Evolutionary conservation across 148 eudicot species (phyloP), one percentile per base, ranked within the genome.

Genomic region (Arctostaphylos glauca): DNA sequence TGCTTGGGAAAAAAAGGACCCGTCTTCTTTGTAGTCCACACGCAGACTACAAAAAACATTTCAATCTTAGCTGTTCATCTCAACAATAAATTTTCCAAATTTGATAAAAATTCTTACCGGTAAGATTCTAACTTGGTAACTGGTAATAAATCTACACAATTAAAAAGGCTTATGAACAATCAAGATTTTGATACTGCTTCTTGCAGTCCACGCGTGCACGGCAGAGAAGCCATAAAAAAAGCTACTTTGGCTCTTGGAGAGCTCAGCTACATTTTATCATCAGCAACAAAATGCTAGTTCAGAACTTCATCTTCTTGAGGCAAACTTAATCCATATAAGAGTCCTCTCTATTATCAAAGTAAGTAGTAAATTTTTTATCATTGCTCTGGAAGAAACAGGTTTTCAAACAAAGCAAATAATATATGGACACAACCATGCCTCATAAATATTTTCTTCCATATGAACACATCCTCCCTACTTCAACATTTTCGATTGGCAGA

Each of bases 401-500:
- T 66, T 66, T 13, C 15, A 10, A 79, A 12, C 55, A 23, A 18
- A 64, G 44, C 54, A 66, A 66, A 66, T 50, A 15, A 5, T 21
- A 3, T 14, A 23, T 8, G 74, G 16, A 50, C 64, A 38, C 5
- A 25, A 9, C 6, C 58, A 5, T 76, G 43, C 54, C 80, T 81
- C 80, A 84, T 13, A 80, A 74, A 83, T 77, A 66, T 23, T 86
- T 82, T 44, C 81, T 79, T 74, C 80, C 80, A 60, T 84, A 92
- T 64, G 91, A 88, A 81, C 98, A 96, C 52, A 78, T 86, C 82
- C 87, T 86, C 82, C 87, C 91, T 49, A 90, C 67, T 78, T 90
- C 78, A 74, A 94, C 83, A 66, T 89, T 83, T 14, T 96, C 97
- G 41, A 96, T 90, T 0, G 95, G 91, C 77, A 93, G 78, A 16